Base-by-base conservation (phyloP, 306 rosid species). In the Citrullus amarus region DNA sequence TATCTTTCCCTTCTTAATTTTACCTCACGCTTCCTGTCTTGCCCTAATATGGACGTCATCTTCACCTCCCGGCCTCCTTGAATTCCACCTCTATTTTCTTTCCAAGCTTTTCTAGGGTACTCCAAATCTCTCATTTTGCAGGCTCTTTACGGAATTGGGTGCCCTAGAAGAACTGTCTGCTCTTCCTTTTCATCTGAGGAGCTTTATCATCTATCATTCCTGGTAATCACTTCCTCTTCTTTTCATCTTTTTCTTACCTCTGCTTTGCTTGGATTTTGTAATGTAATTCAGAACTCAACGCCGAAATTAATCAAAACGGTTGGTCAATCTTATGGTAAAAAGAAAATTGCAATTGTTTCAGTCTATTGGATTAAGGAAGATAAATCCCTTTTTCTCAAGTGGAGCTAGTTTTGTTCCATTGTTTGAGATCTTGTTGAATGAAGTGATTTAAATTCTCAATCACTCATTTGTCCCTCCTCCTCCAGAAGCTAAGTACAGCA, bases 91-190 rank as follows among this genome's bases (percentile, higher is more conserved):
- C 61, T 34, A 22, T 20, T 68, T 80, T 15, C 28, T 68, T 72
- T n/a, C 8, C 22, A 34, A 65, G 57, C 50, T 34, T 60, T 83
- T 86, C 93, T 85, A 81, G 96, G 97, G 88, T 75, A 84, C 76
- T 86, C 90, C 69, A 8, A 68, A 16, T 69, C 78, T 57, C 74
- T 22, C n/a, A 10, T 16, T 78, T 67, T 55, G 28, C 81, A 28
- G 0, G 2, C 57, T 30, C 41, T 70, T 83, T 81, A 39, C 22
- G 5, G 75, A 12, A 20, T 87, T 61, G 61, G 88, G 84, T 85
- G 76, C 89, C 91, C 94, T 89, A 83, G 90, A 82, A 83, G 90
- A 82, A 81, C 74, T 83, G 79, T 72, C 85, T 80, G 62, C 67
- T 51, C 61, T n/a, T 67, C 46, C 4, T 57, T 61, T 51, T 6